Evolutionary conservation across 805 yeast species (phyloP).

Genomic region (Brettanomyces naardenensis): DNA sequence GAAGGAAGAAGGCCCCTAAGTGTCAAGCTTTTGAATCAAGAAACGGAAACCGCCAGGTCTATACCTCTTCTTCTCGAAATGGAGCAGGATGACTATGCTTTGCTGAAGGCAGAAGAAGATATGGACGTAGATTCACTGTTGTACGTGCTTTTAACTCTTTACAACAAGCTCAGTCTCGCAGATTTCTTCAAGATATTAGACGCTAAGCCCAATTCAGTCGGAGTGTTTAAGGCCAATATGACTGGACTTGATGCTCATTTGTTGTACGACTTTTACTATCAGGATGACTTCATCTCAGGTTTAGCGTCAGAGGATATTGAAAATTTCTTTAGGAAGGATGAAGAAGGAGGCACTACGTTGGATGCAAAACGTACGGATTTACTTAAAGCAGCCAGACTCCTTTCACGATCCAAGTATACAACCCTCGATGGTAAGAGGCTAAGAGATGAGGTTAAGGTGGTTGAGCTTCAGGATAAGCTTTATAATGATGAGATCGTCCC

Average conservation of each 20-base stretch:
- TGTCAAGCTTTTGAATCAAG: constrained; percentile 57
- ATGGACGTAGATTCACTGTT: constrained; percentile 53
- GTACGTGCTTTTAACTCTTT: constrained; percentile 48
- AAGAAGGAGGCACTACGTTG: constrained; percentile 13
- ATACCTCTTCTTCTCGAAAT: constrained; percentile 58
- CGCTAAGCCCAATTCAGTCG: constrained; percentile 33
- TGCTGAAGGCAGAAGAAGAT: constrained; percentile 56
- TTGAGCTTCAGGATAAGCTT: constrained; percentile 36
- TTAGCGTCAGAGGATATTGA: constrained; percentile 22
- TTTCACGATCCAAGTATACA: constrained; percentile 24
- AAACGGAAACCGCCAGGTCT: constrained; percentile 54
- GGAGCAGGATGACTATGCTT: constrained; percentile 47
- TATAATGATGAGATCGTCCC: constrained; percentile 1
- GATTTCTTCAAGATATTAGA: constrained; percentile 64
- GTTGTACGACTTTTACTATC: constrained; percentile 50
- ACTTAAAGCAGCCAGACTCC: constrained; percentile 22
- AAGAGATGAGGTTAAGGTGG: constrained; percentile 36
- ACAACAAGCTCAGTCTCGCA: constrained; percentile 48
- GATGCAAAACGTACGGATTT: constrained; percentile 18
- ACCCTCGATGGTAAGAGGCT: constrained; percentile 32
- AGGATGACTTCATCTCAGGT: constrained; percentile 50
- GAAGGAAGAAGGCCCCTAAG: constrained; percentile 77
- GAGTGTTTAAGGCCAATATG: constrained; percentile 29
- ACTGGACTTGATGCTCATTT: constrained; percentile 28
- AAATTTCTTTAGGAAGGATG: constrained; percentile 1